Percentiles rank a stretch among this genome's conserved stretches.
Conservation (phyloP, 2,329 filamentous ascomycete species). For the Chalara sp. region DNA sequence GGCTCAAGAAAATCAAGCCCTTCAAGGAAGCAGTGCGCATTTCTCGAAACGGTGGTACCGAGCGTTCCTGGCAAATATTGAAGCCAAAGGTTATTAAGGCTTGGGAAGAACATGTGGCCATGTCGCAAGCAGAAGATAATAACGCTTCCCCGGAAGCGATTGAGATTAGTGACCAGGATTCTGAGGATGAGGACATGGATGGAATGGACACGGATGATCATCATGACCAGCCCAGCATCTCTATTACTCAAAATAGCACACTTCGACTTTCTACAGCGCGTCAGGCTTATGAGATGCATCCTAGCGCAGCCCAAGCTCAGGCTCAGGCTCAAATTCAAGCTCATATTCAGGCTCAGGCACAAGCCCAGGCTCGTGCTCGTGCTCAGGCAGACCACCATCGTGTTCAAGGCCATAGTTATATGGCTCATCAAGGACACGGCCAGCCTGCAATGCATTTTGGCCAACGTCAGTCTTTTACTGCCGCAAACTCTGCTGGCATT, state of each 20-base stretch:
- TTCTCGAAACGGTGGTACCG: constrained; percentile 23
- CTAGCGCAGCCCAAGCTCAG: background rate
- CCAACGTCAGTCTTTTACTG: too few relatives aligned
- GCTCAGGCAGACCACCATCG: too few relatives aligned
- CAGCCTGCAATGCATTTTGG: too few relatives aligned
- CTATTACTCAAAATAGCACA: background rate
- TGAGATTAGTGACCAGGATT: background rate
- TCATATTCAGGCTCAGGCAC: too few relatives aligned
- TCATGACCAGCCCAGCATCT: background rate
- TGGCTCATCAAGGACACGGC: too few relatives aligned
- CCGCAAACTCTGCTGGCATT: too few relatives aligned
- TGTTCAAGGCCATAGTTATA: too few relatives aligned
- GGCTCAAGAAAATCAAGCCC: constrained; percentile 16
- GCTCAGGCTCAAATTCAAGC: too few relatives aligned
- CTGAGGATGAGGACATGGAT: background rate
- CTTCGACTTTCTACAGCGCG: background rate
- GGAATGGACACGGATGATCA: background rate
- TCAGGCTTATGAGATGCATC: background rate
- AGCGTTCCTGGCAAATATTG: constrained; percentile 24
- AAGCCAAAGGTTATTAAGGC: constrained; percentile 25
- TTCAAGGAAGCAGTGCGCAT: constrained; percentile 26
- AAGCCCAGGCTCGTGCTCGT: too few relatives aligned
- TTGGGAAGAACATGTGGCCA: constrained; percentile 7
- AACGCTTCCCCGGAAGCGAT: background rate
- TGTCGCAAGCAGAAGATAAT: background rate